phyloP scores from a whole-genome alignment of 257 asterid species.

The Ligustrum vulgare region DNA sequence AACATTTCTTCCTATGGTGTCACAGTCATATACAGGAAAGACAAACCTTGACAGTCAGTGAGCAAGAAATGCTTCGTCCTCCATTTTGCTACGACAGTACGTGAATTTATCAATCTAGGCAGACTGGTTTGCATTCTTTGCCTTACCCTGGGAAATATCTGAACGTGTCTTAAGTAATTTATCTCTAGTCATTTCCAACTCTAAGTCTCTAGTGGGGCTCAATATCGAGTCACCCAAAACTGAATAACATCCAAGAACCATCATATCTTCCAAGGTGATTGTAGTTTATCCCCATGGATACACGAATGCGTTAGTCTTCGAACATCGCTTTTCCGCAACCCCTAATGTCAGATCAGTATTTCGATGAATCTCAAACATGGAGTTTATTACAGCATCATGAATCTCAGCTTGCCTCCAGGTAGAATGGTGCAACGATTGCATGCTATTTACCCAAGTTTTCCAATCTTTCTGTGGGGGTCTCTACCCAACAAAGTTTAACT shows the following conservation, averaged over 20 bases:
- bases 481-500: background rate
- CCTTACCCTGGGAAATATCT: background rate
- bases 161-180: background rate
- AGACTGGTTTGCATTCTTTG: background rate
- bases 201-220: background rate
- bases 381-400: constrained; percentile 1
- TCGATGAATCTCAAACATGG: background rate
- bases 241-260: constrained; percentile 16
- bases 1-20: background rate
- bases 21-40: background rate
- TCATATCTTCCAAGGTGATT: constrained; percentile 19
- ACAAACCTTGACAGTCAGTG: constrained; percentile 38
- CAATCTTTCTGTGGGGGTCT: background rate
- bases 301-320: constrained; percentile 7
- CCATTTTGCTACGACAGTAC: constrained; percentile 5
- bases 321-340: constrained; percentile 20
- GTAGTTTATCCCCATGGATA: constrained; percentile 26
- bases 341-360: constrained; percentile 1
- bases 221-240: constrained; percentile 4
- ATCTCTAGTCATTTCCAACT: background rate
- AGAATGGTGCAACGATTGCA: background rate
- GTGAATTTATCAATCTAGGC: constrained; percentile 22
- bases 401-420: constrained; percentile 15
- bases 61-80: constrained; percentile 34
- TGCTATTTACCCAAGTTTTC: constrained; percentile 4